These are phyloP conservation scores for Thielaviopsis ethacetica DNA, from an alignment of 2,329 filamentous ascomycete species.

Conservation along the genomic window DNA sequence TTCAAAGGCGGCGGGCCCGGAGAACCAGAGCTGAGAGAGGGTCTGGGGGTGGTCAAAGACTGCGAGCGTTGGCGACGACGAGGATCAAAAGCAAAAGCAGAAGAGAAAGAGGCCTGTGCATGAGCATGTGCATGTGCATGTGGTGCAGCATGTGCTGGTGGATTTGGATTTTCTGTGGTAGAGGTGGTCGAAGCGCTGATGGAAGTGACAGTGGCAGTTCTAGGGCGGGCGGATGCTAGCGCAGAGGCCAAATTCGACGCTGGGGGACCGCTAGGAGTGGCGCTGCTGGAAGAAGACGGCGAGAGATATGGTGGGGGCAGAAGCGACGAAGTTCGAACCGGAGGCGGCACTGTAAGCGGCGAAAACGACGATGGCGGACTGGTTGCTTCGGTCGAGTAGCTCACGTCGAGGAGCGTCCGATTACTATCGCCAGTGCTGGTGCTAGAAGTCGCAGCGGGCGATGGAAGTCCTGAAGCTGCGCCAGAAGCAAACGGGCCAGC, in stretches of 20 bases:
- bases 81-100: not conserved
- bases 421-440: not conserved
- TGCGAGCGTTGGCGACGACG: not conserved
- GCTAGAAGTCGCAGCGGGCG: not conserved
- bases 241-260: not conserved
- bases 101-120: not conserved
- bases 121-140: not conserved
- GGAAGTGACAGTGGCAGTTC: not conserved
- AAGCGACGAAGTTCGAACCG: not conserved
- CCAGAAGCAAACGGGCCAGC: not conserved
- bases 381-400: not conserved
- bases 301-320: not conserved
- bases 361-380: not conserved
- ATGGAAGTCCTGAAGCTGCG: not conserved
- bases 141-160: too few relatives aligned
- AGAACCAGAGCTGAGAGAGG: not conserved
- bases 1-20: not conserved
- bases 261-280: not conserved
- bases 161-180: not conserved
- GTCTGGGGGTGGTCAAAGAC: not conserved
- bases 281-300: not conserved
- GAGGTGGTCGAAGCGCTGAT: not conserved
- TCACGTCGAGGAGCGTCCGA: not conserved
- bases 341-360: not conserved
- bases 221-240: not conserved